Percentiles rank a stretch among this genome's conserved stretches.
These are phyloP conservation scores for Suillus subalutaceus DNA, from an alignment of 768 basidiomycete genomes.

Conservation along the genomic window DNA sequence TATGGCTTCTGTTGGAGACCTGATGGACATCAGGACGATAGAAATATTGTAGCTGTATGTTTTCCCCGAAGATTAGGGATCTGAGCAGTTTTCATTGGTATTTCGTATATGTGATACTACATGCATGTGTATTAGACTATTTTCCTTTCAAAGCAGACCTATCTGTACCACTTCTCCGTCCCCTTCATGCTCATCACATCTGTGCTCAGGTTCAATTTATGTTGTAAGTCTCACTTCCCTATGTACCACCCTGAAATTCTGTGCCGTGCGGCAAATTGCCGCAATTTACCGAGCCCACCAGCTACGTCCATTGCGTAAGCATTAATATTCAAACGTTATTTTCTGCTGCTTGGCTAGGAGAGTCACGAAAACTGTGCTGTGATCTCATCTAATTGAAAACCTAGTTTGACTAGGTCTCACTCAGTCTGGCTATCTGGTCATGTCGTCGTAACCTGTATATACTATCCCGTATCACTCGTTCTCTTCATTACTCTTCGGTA, in stretches of 20 bases:
- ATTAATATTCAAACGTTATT: not conserved
- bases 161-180: no score
- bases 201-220: no score
- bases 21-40: not conserved
- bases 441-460: not conserved
- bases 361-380: not conserved
- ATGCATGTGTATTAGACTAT: no score
- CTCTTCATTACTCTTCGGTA: not conserved
- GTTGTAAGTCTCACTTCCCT: no score
- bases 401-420: not conserved
- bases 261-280: no score
- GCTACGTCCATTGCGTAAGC: not conserved
- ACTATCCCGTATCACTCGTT: not conserved
- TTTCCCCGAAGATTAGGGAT: no score
- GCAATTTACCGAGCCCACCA: no score
- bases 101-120: no score
- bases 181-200: no score
- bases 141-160: no score
- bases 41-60: not conserved
- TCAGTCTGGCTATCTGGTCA: conserved; percentile 4
- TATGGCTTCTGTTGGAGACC: not conserved
- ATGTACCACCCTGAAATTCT: no score
- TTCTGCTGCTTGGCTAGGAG: not conserved
- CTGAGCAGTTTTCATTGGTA: no score
- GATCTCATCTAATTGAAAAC: not conserved